phyloP scores from a whole-genome alignment of 2,329 filamentous ascomycete species.

The Cordyceps tenuipes region DNA sequence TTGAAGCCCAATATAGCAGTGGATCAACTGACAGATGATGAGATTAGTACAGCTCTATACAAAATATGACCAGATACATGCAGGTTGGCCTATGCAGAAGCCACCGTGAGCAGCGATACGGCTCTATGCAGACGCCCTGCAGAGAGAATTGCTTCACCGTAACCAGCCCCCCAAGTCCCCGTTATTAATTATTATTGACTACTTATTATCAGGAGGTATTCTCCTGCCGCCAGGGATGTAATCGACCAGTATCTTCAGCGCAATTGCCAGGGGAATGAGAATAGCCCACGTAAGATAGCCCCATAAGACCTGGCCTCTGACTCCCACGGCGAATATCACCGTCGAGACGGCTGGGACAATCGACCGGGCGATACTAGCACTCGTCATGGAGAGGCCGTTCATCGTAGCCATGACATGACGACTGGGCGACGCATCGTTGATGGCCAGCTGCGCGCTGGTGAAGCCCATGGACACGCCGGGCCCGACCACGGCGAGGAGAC shows the following conservation, averaged over 20 bases:
- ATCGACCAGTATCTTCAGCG: not conserved
- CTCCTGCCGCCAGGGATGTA: not conserved
- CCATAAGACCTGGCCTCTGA: conserved; percentile 48
- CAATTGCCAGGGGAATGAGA: conserved; percentile 1
- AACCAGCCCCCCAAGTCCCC: no score
- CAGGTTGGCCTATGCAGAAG: no score
- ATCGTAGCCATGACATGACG: conserved; percentile 58
- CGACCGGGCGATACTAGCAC: conserved; percentile 52
- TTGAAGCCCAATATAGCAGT: no score
- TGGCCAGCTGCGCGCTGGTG: conserved; percentile 60
- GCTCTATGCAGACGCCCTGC: no score
- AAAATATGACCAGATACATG: no score
- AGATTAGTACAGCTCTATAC: no score
- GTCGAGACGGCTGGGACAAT: conserved; percentile 59
- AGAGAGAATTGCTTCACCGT: no score
- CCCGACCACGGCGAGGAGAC: conserved; percentile 40
- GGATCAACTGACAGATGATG: no score
- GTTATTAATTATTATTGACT: not conserved
- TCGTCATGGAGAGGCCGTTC: conserved; percentile 54
- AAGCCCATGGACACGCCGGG: conserved; percentile 60
- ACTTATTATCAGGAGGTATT: not conserved
- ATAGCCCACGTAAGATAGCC: conserved; percentile 40
- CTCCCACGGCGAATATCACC: conserved; percentile 60
- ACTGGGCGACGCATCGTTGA: conserved; percentile 66
- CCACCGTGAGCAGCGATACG: no score